A percentile compares a stretch with the other conserved stretches of the same genome.
These are phyloP conservation scores for Comarum palustre DNA, from an alignment of 306 rosid genomes.

Conservation along the genomic window DNA sequence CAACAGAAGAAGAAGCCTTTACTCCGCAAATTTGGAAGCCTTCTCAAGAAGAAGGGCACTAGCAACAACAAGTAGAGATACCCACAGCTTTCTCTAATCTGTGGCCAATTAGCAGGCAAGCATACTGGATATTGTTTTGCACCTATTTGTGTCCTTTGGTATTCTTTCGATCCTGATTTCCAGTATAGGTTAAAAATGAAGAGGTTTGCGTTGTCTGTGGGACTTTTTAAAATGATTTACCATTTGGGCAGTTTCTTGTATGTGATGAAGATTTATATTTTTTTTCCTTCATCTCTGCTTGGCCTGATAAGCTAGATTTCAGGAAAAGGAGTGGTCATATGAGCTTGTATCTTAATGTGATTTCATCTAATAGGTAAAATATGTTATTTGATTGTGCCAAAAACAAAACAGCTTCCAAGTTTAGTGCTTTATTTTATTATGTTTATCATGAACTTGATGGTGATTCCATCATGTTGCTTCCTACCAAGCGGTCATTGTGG, in stretches of 20 bases:
- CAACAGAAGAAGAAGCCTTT: slow-evolving; percentile 87
- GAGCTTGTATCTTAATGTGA: slow-evolving; percentile 23
- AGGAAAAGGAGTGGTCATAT: slow-evolving; percentile 29
- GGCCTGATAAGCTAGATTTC: slow-evolving; percentile 23
- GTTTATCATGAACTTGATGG: not conserved
- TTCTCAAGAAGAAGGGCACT: slow-evolving; percentile 79
- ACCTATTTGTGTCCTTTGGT: slow-evolving; percentile 45
- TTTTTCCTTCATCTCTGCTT: slow-evolving; percentile 6
- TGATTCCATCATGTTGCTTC: not conserved
- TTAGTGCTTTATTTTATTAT: not conserved
- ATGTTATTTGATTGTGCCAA: not conserved
- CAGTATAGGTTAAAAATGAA: slow-evolving; percentile 57
- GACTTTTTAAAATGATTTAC: slow-evolving; percentile 16
- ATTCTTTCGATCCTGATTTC: slow-evolving; percentile 39
- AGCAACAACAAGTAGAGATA: slow-evolving; percentile 66
- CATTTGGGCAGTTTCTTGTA: slow-evolving; percentile 25
- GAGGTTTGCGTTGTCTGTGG: slow-evolving; percentile 60
- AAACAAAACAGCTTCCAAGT: not conserved
- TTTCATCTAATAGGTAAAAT: slow-evolving; percentile 12
- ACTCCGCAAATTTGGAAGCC: slow-evolving; percentile 82
- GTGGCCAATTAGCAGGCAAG: slow-evolving; percentile 35
- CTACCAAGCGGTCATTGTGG: not conserved
- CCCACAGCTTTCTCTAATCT: slow-evolving; percentile 25
- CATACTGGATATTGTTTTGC: slow-evolving; percentile 49
- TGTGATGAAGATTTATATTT: slow-evolving; percentile 30